phyloP scores from a whole-genome alignment of 139 green algal genomes.

The Diplosphaera chodatii region DNA sequence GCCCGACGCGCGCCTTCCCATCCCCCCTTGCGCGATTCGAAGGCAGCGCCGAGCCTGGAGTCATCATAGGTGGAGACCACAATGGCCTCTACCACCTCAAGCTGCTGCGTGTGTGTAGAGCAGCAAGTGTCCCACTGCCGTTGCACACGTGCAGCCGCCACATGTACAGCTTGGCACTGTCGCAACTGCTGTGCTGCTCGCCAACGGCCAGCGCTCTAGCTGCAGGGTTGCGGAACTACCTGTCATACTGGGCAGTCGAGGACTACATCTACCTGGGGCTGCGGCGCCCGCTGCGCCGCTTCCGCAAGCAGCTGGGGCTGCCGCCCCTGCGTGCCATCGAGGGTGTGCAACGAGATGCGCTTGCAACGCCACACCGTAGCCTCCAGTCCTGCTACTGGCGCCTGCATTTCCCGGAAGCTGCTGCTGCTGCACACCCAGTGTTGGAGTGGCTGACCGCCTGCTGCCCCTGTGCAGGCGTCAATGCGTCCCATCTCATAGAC shows the following conservation, averaged over 20 bases:
- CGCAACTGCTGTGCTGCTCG: too few relatives aligned
- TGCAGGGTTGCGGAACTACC: slow-evolving; percentile 14
- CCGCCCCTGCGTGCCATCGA: not conserved
- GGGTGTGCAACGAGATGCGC: not conserved
- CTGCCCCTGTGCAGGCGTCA: not conserved
- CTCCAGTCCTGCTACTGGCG: too few relatives aligned
- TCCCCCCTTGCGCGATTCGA: slow-evolving; percentile 17
- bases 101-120: too few relatives aligned
- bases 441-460: too few relatives aligned
- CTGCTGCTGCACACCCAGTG: too few relatives aligned
- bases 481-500: not conserved
- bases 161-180: too few relatives aligned
- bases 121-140: too few relatives aligned
- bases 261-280: slow-evolving; percentile 23
- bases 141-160: too few relatives aligned
- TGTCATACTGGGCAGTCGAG: slow-evolving; percentile 20
- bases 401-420: too few relatives aligned
- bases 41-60: not conserved
- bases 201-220: too few relatives aligned
- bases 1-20: slow-evolving; percentile 37
- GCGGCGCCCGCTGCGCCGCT: slow-evolving; percentile 1
- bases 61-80: not conserved
- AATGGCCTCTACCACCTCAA: not conserved
- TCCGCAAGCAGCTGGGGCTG: not conserved
- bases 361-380: too few relatives aligned